These are phyloP conservation scores for Debaryomyces castellii DNA, from an alignment of 805 yeast genomes.

Conservation along the genomic window DNA sequence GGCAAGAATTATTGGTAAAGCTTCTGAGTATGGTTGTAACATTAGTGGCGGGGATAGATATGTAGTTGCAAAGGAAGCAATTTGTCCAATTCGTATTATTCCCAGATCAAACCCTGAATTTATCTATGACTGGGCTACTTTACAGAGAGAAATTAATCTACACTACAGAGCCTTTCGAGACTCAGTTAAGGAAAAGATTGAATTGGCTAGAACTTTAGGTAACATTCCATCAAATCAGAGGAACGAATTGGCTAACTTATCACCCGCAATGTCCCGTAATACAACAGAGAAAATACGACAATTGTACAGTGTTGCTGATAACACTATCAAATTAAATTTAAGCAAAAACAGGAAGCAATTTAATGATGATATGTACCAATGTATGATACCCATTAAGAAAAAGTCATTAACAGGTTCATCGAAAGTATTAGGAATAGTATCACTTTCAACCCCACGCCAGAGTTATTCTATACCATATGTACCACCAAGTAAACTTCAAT, in stretches of 20 bases:
- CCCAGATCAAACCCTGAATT: conserved; percentile 27
- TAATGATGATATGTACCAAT: conserved; percentile 28
- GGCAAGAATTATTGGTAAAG: conserved; percentile 42
- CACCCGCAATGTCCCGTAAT: conserved; percentile 22
- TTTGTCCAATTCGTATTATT: conserved; percentile 33
- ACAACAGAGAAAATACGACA: conserved; percentile 26
- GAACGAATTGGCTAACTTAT: conserved; percentile 6
- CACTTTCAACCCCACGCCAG: conserved; percentile 35
- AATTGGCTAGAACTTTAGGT: conserved; percentile 18
- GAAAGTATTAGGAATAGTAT: conserved; percentile 29
- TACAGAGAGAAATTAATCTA: conserved; percentile 18
- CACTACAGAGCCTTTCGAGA: conserved; percentile 36
- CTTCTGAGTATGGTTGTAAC: conserved; percentile 30
- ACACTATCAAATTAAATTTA: conserved; percentile 16
- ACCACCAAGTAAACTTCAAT: conserved; percentile 30
- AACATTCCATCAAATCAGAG: conserved; percentile 10
- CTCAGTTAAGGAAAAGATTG: conserved; percentile 27
- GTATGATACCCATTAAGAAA: conserved; percentile 30
- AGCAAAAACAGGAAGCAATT: conserved; percentile 13
- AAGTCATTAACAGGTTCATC: conserved; percentile 32
- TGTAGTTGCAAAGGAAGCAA: conserved; percentile 34
- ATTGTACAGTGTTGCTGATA: conserved; percentile 25
- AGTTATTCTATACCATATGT: conserved; percentile 27
- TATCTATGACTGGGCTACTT: conserved; percentile 10
- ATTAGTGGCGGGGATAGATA: conserved; percentile 26